Evolutionary conservation across 2,329 filamentous ascomycete species (phyloP).

Genomic region (Diplodia seriata): DNA sequence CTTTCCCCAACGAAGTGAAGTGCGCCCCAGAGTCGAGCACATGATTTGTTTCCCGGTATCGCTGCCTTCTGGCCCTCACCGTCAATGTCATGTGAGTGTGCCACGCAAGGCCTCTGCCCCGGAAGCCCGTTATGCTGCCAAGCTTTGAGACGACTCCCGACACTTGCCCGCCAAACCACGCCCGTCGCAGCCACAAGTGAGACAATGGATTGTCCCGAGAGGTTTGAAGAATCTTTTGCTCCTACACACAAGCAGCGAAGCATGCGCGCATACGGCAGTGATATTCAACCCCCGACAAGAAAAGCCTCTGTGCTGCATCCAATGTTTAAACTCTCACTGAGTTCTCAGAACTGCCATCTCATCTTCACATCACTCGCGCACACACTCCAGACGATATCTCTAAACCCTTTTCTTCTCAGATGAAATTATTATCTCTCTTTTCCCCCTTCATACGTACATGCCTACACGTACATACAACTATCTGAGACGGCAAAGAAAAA

Average conservation of each 20-base stretch:
- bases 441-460: neutral
- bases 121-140: no score
- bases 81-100: no score
- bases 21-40: no score
- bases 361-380: neutral
- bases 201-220: neutral
- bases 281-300: neutral
- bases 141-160: no score
- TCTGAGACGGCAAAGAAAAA: neutral
- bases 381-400: neutral
- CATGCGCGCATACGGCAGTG: neutral
- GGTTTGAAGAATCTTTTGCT: neutral
- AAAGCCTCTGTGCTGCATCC: no score
- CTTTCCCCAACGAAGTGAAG: no score
- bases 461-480: slow-evolving; percentile 8
- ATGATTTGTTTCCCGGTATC: no score
- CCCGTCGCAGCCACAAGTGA: neutral
- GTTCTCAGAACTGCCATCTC: neutral
- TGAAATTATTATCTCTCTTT: slow-evolving; percentile 7
- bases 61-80: no score
- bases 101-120: no score
- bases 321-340: neutral
- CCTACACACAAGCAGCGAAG: neutral
- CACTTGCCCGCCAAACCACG: neutral
- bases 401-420: neutral